phyloP scores from a whole-genome alignment of 257 asterid species.

The Hygrophila difformis region DNA sequence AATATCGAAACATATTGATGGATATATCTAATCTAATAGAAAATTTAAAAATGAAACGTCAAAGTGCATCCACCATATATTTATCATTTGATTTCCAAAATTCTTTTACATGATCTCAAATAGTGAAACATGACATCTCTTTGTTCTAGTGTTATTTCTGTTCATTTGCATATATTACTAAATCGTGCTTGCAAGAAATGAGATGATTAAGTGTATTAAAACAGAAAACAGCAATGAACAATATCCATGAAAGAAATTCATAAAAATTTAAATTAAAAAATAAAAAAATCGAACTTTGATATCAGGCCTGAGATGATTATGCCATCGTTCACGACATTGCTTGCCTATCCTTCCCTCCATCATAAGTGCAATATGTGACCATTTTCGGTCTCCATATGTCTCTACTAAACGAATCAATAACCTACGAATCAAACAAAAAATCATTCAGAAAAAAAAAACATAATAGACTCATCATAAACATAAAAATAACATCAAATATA shows the following conservation, averaged over 20 bases:
- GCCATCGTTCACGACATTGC: constrained; percentile 97
- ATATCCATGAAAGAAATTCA: neutral
- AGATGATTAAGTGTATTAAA: too few relatives aligned
- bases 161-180: too few relatives aligned
- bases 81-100: too few relatives aligned
- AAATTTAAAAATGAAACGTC: too few relatives aligned
- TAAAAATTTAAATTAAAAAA: neutral
- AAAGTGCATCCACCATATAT: too few relatives aligned
- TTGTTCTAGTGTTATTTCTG: too few relatives aligned
- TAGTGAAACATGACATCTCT: too few relatives aligned
- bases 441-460: neutral
- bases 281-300: constrained; percentile 41
- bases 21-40: too few relatives aligned
- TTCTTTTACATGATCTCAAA: too few relatives aligned
- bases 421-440: constrained; percentile 23
- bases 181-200: too few relatives aligned
- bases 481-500: neutral
- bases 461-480: neutral
- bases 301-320: constrained; percentile 83
- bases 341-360: constrained; percentile 82
- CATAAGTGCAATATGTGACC: constrained; percentile 75
- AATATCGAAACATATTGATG: too few relatives aligned
- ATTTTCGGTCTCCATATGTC: constrained; percentile 67
- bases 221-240: neutral
- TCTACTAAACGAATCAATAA: constrained; percentile 56